Conservation (phyloP, 2,329 filamentous ascomycete genomes). For the Acephala macrosclerotiorum region DNA sequence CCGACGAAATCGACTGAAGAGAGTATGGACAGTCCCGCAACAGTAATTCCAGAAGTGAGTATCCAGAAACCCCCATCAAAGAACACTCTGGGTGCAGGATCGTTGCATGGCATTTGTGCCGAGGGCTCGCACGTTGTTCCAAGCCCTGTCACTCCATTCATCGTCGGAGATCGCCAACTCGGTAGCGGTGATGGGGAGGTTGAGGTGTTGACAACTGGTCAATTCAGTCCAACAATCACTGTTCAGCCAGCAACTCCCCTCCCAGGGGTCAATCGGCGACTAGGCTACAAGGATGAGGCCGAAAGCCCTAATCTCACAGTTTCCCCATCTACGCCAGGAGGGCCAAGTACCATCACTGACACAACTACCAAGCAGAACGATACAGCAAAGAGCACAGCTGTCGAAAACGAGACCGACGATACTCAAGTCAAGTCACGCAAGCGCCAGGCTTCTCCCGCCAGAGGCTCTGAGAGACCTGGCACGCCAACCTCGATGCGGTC, state of each 20-base stretch:
- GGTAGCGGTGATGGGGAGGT: conserved; percentile 18
- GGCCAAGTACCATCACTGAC: conserved; percentile 10
- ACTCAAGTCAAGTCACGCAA: conserved; percentile 37
- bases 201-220: conserved; percentile 15
- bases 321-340: conserved; percentile 32
- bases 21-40: neutral
- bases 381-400: conserved; percentile 35
- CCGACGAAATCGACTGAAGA: neutral
- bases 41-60: neutral
- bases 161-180: conserved; percentile 28
- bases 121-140: conserved; percentile 4
- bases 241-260: conserved; percentile 34
- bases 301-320: conserved; percentile 32
- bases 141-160: conserved; percentile 27
- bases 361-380: conserved; percentile 10
- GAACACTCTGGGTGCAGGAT: neutral
- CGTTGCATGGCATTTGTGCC: neutral
- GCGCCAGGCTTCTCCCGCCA: conserved; percentile 21
- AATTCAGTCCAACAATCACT: conserved; percentile 31
- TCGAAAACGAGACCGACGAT: conserved; percentile 29
- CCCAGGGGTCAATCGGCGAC: conserved; percentile 26
- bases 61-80: neutral
- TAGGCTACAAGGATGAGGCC: conserved; percentile 18
- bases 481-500: conserved; percentile 42
- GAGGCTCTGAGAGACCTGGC: conserved; percentile 34